Percentiles rank a stretch among this genome's conserved stretches.
These are phyloP conservation scores for Ogataea nakhonphanomensis DNA, from an alignment of 805 yeast genomes.

Conservation along the genomic window DNA sequence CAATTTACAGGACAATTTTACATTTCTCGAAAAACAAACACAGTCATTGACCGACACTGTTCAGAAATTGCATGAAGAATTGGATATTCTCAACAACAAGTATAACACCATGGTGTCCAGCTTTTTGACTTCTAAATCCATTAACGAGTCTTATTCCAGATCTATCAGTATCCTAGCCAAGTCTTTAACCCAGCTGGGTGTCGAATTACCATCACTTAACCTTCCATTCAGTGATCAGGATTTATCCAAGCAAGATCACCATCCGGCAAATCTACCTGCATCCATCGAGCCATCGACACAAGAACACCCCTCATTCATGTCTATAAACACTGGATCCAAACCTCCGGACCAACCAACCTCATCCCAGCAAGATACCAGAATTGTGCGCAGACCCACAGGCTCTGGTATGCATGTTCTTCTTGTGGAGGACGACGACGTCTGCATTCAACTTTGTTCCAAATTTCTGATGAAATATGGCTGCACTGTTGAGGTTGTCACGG, in stretches of 20 bases:
- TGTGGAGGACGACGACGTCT: slow-evolving; percentile 79
- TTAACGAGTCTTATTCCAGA: slow-evolving; percentile 53
- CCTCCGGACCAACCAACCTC: slow-evolving; percentile 16
- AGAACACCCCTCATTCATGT: slow-evolving; percentile 11
- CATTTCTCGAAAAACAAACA: slow-evolving; percentile 29
- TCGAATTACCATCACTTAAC: slow-evolving; percentile 63
- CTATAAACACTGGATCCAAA: slow-evolving; percentile 7
- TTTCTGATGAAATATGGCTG: slow-evolving; percentile 87
- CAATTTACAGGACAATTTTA: slow-evolving; percentile 28
- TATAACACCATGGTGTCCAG: slow-evolving; percentile 64
- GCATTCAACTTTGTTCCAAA: slow-evolving; percentile 78
- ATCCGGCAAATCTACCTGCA: not conserved
- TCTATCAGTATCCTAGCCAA: slow-evolving; percentile 49
- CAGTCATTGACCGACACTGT: slow-evolving; percentile 31
- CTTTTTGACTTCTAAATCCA: slow-evolving; percentile 51
- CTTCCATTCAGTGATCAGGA: slow-evolving; percentile 38
- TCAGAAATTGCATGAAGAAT: slow-evolving; percentile 33
- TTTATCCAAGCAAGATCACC: slow-evolving; percentile 4
- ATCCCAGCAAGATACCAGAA: slow-evolving; percentile 20
- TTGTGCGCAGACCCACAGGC: slow-evolving; percentile 31
- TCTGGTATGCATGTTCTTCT: slow-evolving; percentile 60
- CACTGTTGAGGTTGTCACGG: slow-evolving; percentile 87
- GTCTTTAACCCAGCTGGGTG: slow-evolving; percentile 54
- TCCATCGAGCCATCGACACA: slow-evolving; percentile 2
- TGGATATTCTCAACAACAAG: slow-evolving; percentile 47